A percentile compares a stretch with the other conserved stretches of the same genome.
These are phyloP conservation scores for Golubevia sp. DNA, from an alignment of 1,284 basidiomycete species.

Conservation along the genomic window DNA sequence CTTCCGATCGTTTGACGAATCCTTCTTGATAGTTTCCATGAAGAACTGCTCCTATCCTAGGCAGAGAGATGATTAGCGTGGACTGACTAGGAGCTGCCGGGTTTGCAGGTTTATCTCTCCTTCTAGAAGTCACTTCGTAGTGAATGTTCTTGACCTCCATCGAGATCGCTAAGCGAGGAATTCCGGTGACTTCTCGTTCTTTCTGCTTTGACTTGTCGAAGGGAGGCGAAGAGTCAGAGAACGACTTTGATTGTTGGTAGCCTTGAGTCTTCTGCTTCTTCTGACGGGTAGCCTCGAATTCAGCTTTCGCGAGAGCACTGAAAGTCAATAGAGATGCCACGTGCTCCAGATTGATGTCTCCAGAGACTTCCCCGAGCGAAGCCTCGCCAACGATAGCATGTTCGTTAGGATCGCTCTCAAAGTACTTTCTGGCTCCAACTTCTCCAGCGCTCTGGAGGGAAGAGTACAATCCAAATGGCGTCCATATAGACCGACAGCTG, in stretches of 20 bases:
- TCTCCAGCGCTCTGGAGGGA: background rate
- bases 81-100: background rate
- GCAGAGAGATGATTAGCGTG: constrained; percentile 25
- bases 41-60: constrained; percentile 22
- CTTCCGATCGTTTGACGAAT: constrained; percentile 26
- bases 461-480: constrained; percentile 43
- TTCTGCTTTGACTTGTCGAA: too few relatives aligned
- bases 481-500: constrained; percentile 30
- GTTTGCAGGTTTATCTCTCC: background rate
- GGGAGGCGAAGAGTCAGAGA: background rate
- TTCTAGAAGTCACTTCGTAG: constrained; percentile 27
- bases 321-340: background rate
- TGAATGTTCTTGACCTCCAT: constrained; percentile 22
- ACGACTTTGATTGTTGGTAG: background rate
- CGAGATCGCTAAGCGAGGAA: constrained; percentile 11
- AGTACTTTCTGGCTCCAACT: constrained; percentile 13
- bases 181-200: too few relatives aligned
- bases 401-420: constrained; percentile 50
- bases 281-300: too few relatives aligned
- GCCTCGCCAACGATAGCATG: constrained; percentile 26
- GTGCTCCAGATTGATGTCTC: constrained; percentile 14
- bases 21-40: constrained; percentile 35
- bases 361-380: constrained; percentile 24
- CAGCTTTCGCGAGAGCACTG: background rate
- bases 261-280: constrained; percentile 7